Base-by-base conservation (phyloP, 1,284 basidiomycete species). In the Tilletia horrida region DNA sequence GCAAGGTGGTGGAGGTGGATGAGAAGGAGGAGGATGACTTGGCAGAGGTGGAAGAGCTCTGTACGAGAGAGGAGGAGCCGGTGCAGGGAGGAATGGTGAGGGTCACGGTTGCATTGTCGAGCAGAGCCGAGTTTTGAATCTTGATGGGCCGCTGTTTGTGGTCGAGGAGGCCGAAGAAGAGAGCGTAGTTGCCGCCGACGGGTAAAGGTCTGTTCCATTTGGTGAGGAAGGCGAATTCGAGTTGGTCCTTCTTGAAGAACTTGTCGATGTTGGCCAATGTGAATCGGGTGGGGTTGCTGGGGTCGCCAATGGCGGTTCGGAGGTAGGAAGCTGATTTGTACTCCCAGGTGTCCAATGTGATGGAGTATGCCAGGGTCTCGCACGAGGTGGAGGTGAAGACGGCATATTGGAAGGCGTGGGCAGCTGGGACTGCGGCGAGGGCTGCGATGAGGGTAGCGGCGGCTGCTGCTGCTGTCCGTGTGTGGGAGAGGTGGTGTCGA, bases 81-180 rank as follows among this genome's bases (percentile, higher is more conserved):
- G n/a, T 21, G 55, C 55, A 59, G 25, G 55, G 55, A n/a, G 55
- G 55, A 14, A 59, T 59, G 11, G 55, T 31, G 25, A 59, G 29
- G 21, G 25, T 35, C 27, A 35, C 55, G 27, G 55, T 35, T 25
- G n/a, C 55, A 40, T 14, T 59, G 55, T 59, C 55, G 27, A 35
- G 16, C 27, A 13, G 18, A 27, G 14, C 18, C 29, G 55, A 59
- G 25, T 29, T 29, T 1, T 25, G 55, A 13, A 59, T 13, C 55
- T 40, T 59, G 55, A 59, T 31, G 25, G 55, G 29, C 9, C n/a
- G 9, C 8, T 40, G 9, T 13, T 40, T 59, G 16, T 59, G 27
- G 27, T 59, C 55, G 55, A 35, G 29, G 9, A 59, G 55, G 27
- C 55, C 55, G 55, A 59, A 59, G 55, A 59, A 59, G 55, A 59